These are phyloP conservation scores for Fusarium newnesense DNA, from an alignment of 2,329 filamentous ascomycete genomes.

Conservation along the genomic window DNA sequence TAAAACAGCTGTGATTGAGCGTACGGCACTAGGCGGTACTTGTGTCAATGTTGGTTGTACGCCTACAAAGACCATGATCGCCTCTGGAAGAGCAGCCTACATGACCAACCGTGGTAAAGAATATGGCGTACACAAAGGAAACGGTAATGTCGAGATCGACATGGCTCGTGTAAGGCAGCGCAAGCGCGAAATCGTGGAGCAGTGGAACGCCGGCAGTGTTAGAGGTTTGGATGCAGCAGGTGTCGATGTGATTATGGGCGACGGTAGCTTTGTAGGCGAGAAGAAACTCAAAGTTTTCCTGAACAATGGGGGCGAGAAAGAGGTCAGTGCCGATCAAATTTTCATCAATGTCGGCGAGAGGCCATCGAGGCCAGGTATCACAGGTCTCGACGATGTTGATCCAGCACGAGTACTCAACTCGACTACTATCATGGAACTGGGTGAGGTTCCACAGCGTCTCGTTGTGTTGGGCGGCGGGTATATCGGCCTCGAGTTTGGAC, in stretches of 20 bases:
- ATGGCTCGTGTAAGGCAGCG: slow-evolving; percentile 62
- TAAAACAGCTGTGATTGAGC: slow-evolving; percentile 59
- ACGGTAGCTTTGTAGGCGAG: slow-evolving; percentile 55
- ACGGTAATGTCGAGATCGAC: slow-evolving; percentile 50
- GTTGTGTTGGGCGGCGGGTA: slow-evolving; percentile 64
- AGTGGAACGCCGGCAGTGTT: slow-evolving; percentile 60
- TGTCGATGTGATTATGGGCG: slow-evolving; percentile 58
- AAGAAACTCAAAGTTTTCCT: slow-evolving; percentile 51
- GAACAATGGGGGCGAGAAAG: slow-evolving; percentile 46
- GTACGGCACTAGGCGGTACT: slow-evolving; percentile 61
- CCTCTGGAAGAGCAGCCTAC: slow-evolving; percentile 61
- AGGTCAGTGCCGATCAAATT: slow-evolving; percentile 53
- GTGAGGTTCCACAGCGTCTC: slow-evolving; percentile 57
- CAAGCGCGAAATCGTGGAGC: slow-evolving; percentile 63
- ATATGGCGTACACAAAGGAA: slow-evolving; percentile 56
- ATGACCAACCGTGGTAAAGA: slow-evolving; percentile 53
- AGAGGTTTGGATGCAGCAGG: slow-evolving; percentile 52
- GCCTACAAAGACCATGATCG: slow-evolving; percentile 67
- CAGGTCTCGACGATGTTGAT: slow-evolving; percentile 51
- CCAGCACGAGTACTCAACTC: slow-evolving; percentile 56
- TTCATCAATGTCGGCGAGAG: slow-evolving; percentile 60
- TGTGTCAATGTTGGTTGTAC: slow-evolving; percentile 67
- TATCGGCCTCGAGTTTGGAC: slow-evolving; percentile 64
- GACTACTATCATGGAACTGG: slow-evolving; percentile 59
- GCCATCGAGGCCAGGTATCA: slow-evolving; percentile 51